Percentiles rank a stretch among this genome's conserved stretches.
phyloP scores from a whole-genome alignment of 805 yeast species.

The Deakozyma indianensis region DNA sequence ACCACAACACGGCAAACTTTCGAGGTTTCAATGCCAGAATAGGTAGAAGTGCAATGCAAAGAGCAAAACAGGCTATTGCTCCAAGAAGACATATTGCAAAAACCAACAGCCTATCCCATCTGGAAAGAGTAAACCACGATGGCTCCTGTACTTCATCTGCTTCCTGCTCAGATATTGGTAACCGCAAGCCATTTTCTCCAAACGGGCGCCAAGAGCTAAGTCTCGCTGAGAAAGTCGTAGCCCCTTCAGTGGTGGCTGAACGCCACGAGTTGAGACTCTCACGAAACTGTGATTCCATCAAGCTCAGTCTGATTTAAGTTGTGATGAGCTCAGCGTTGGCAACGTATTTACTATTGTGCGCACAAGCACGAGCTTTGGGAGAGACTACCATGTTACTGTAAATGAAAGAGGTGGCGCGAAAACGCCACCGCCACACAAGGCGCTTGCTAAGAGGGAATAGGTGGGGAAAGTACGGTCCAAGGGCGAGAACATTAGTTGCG shows the following conservation, averaged over 20 bases:
- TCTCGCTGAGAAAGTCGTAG: slow-evolving; percentile 12
- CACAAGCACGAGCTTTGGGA: too few relatives aligned
- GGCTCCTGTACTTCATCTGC: slow-evolving; percentile 23
- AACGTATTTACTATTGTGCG: too few relatives aligned
- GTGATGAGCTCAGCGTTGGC: too few relatives aligned
- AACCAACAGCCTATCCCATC: slow-evolving; percentile 68
- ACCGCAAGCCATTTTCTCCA: slow-evolving; percentile 9
- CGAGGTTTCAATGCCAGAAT: slow-evolving; percentile 80
- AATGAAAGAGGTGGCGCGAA: too few relatives aligned
- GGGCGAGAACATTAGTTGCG: too few relatives aligned
- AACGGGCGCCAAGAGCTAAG: slow-evolving; percentile 17
- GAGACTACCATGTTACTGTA: too few relatives aligned
- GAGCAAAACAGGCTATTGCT: slow-evolving; percentile 62
- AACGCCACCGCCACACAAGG: too few relatives aligned
- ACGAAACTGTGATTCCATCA: slow-evolving; percentile 4
- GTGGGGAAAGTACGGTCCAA: too few relatives aligned
- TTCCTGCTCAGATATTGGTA: slow-evolving; percentile 14
- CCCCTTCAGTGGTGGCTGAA: slow-evolving; percentile 4
- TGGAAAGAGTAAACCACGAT: slow-evolving; percentile 30
- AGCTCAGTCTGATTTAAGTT: too few relatives aligned
- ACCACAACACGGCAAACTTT: slow-evolving; percentile 78
- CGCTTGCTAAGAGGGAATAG: too few relatives aligned
- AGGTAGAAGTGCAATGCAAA: slow-evolving; percentile 78
- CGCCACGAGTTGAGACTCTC: slow-evolving; percentile 4
- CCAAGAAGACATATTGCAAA: slow-evolving; percentile 67